phyloP scores from a whole-genome alignment of 257 asterid genomes.

The Solanum appendiculatum region DNA sequence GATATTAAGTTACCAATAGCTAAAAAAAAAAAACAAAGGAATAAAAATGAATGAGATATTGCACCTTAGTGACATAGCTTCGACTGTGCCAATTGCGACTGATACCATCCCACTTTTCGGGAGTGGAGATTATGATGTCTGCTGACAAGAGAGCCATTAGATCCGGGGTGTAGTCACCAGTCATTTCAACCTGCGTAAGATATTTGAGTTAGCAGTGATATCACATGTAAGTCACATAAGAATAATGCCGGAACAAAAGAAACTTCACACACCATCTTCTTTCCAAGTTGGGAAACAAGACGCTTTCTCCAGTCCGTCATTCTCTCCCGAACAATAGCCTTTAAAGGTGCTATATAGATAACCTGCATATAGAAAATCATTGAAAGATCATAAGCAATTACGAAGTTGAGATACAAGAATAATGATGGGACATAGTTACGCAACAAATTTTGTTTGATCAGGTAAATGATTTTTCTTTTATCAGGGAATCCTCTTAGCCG shows the following conservation, averaged over 20 bases:
- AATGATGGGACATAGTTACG: background rate
- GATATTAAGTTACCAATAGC: background rate
- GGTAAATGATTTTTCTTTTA: background rate
- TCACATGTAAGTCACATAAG: background rate
- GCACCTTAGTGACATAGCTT: constrained; percentile 84
- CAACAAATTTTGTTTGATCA: background rate
- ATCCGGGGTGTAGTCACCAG: constrained; percentile 98
- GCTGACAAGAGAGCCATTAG: constrained; percentile 72
- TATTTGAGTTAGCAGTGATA: constrained; percentile 9
- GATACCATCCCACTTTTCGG: constrained; percentile 99
- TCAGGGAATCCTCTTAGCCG: background rate
- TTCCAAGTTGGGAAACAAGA: constrained; percentile 82
- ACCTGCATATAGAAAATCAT: constrained; percentile 42
- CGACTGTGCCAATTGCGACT: constrained; percentile 98
- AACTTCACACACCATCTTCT: constrained; percentile 58
- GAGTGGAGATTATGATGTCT: constrained; percentile 91
- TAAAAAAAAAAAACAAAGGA: background rate
- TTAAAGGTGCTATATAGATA: constrained; percentile 89
- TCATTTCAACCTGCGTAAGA: constrained; percentile 83
- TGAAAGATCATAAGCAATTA: background rate
- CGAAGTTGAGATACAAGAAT: background rate
- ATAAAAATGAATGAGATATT: constrained; percentile 4
- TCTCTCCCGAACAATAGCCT: constrained; percentile 98
- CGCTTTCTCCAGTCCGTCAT: constrained; percentile 96
- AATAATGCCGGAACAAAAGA: constrained; percentile 3